These are phyloP conservation scores for Wickerhamiella musiphila DNA, from an alignment of 805 yeast species.

Conservation along the genomic window DNA sequence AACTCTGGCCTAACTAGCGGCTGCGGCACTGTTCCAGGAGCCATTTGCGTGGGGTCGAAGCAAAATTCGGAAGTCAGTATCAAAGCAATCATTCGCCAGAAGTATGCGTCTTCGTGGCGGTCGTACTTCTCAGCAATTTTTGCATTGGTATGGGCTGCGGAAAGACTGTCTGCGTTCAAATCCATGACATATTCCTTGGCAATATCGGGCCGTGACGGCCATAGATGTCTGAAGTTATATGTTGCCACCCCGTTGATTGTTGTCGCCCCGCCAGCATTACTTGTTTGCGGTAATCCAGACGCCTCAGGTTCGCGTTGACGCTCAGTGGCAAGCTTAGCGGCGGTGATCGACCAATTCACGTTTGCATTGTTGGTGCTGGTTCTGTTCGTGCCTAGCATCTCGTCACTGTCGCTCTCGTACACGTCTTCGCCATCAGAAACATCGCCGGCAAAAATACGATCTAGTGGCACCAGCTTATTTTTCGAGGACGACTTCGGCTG, in stretches of 20 bases:
- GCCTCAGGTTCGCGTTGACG: not conserved
- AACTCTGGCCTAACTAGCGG: slow-evolving; percentile 3
- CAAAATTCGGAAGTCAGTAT: slow-evolving; percentile 15
- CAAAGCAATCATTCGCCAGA: slow-evolving; percentile 37
- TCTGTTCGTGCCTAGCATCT: slow-evolving; percentile 2
- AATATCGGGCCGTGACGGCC: slow-evolving; percentile 59
- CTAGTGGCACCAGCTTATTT: slow-evolving; percentile 10
- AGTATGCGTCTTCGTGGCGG: slow-evolving; percentile 43
- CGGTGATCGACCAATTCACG: slow-evolving; percentile 10
- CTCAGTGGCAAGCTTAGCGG: slow-evolving; percentile 1
- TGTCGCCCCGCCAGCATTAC: slow-evolving; percentile 25
- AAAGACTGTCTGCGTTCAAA: slow-evolving; percentile 33
- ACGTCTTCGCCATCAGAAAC: slow-evolving; percentile 8
- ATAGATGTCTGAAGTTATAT: slow-evolving; percentile 46
- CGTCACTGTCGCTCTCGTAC: slow-evolving; percentile 12
- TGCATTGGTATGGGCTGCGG: slow-evolving; percentile 52
- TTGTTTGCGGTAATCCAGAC: not conserved
- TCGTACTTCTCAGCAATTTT: slow-evolving; percentile 50
- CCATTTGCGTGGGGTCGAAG: not conserved
- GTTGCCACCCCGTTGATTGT: slow-evolving; percentile 27
- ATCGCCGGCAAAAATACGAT: slow-evolving; percentile 14
- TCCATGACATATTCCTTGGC: slow-evolving; percentile 24
- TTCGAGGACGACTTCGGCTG: slow-evolving; percentile 25
- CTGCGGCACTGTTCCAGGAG: not conserved
- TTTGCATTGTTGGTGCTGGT: not conserved